Conservation (phyloP, 306 rosid species). For the Medicago ruthenica region DNA sequence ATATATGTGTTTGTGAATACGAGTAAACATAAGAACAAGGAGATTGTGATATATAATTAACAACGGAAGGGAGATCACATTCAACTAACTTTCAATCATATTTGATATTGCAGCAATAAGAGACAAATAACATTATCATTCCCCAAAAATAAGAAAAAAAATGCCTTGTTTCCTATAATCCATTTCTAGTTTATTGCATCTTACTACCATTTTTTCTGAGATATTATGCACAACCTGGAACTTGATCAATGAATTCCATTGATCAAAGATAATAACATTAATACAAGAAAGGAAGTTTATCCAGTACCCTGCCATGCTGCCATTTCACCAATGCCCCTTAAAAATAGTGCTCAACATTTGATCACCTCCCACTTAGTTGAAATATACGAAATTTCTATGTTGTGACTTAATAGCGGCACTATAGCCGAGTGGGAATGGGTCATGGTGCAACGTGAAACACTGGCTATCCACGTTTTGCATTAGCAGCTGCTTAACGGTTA, state of each 20-base stretch:
- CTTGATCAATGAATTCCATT: conserved; percentile 2
- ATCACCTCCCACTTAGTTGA: conserved; percentile 2
- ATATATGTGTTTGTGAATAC: conserved; percentile 12
- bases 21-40: conserved; percentile 29
- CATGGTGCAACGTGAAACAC: background rate
- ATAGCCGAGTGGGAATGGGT: background rate
- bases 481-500: background rate
- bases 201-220: conserved; percentile 4
- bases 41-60: conserved; percentile 20
- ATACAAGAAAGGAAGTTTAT: background rate
- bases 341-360: background rate
- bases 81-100: conserved; percentile 18
- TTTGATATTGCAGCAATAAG: conserved; percentile 35
- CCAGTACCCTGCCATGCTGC: background rate
- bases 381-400: background rate
- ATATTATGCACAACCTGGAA: conserved; percentile 20
- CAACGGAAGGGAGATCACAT: conserved; percentile 7
- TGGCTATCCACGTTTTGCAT: background rate
- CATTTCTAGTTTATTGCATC: conserved; percentile 22
- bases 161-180: background rate
- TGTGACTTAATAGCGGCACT: background rate
- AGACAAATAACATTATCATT: conserved; percentile 32
- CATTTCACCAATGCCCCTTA: background rate
- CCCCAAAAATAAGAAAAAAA: background rate
- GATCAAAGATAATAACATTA: background rate